These are phyloP conservation scores for Neurospora discreta DNA, from an alignment of 495 filamentous ascomycete species.

Conservation along the genomic window DNA sequence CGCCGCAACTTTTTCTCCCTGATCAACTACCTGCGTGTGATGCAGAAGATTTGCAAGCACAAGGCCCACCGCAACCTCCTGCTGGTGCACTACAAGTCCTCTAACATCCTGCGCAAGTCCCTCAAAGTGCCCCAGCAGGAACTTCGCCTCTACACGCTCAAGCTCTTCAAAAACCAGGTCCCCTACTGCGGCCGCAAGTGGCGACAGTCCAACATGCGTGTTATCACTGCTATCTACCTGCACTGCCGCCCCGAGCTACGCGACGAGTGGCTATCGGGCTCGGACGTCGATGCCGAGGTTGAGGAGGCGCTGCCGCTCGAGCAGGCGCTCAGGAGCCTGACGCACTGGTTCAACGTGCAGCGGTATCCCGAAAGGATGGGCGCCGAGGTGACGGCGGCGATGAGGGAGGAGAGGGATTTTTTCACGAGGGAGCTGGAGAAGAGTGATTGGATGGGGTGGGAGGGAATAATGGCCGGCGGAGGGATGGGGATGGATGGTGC, in stretches of 20 bases:
- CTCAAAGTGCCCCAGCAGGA: slow-evolving; percentile 83
- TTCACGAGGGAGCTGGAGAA: slow-evolving; percentile 83
- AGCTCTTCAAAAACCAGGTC: slow-evolving; percentile 95
- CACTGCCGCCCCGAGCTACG: slow-evolving; percentile 85
- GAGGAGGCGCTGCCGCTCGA: slow-evolving; percentile 86
- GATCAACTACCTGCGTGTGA: slow-evolving; percentile 87
- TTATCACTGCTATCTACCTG: slow-evolving; percentile 92
- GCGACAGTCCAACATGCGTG: slow-evolving; percentile 96
- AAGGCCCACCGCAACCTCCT: slow-evolving; percentile 90
- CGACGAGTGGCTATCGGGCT: slow-evolving; percentile 90
- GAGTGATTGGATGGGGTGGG: slow-evolving; percentile 40
- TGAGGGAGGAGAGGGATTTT: slow-evolving; percentile 78
- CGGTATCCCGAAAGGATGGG: slow-evolving; percentile 75
- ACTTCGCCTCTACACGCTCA: slow-evolving; percentile 86
- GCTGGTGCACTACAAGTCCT: slow-evolving; percentile 88
- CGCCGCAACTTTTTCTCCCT: slow-evolving; percentile 88
- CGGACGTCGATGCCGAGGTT: slow-evolving; percentile 82
- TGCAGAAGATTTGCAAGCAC: slow-evolving; percentile 93
- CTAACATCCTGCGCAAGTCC: slow-evolving; percentile 75
- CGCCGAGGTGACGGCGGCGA: slow-evolving; percentile 45
- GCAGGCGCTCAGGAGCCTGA: slow-evolving; percentile 74
- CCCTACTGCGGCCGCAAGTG: slow-evolving; percentile 97
- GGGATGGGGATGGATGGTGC: not conserved
- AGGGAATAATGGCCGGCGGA: not conserved
- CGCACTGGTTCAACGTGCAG: slow-evolving; percentile 85